These are phyloP conservation scores for Phoma sp. DNA, from an alignment of 2,329 filamentous ascomycete species.

Conservation along the genomic window DNA sequence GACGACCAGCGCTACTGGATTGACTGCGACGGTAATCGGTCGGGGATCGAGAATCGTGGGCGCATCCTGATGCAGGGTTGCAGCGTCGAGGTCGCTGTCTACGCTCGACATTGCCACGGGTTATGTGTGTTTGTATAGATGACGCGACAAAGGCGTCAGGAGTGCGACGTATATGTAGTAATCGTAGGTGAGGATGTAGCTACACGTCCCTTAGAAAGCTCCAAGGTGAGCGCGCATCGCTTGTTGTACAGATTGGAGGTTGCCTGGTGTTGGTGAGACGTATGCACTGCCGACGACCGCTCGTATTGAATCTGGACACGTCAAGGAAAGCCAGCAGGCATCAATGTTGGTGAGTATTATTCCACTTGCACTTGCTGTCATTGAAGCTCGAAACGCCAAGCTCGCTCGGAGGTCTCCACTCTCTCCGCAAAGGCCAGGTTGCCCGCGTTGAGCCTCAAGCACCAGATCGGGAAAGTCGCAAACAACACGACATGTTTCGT, in stretches of 20 bases:
- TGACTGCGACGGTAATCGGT: conserved; percentile 76
- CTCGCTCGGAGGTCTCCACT: conserved; percentile 21
- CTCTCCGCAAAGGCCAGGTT: conserved; percentile 24
- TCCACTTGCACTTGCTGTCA: conserved; percentile 6
- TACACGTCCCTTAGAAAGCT: conserved; percentile 35
- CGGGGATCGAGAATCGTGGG: conserved; percentile 30
- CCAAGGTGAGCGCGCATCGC: conserved; percentile 36
- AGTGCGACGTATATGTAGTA: conserved; percentile 28
- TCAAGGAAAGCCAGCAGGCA: conserved; percentile 25
- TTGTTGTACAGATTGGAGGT: conserved; percentile 10
- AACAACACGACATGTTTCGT: neutral
- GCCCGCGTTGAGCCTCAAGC: conserved; percentile 12
- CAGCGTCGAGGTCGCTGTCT: conserved; percentile 30
- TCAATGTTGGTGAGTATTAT: conserved; percentile 11
- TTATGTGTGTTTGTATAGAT: conserved; percentile 7
- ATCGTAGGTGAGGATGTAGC: conserved; percentile 30
- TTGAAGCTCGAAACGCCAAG: conserved; percentile 16
- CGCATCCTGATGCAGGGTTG: conserved; percentile 33
- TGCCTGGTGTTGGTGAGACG: conserved; percentile 14
- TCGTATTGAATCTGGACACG: conserved; percentile 18
- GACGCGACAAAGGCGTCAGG: conserved; percentile 22
- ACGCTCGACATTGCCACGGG: conserved; percentile 37
- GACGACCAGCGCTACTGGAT: conserved; percentile 90
- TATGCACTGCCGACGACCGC: conserved; percentile 2
- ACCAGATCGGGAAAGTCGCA: neutral